Percentiles rank a stretch among this genome's conserved stretches.
Evolutionary conservation across 495 filamentous ascomycete species (phyloP).

Genomic region (Oleoguttula mirabilis): DNA sequence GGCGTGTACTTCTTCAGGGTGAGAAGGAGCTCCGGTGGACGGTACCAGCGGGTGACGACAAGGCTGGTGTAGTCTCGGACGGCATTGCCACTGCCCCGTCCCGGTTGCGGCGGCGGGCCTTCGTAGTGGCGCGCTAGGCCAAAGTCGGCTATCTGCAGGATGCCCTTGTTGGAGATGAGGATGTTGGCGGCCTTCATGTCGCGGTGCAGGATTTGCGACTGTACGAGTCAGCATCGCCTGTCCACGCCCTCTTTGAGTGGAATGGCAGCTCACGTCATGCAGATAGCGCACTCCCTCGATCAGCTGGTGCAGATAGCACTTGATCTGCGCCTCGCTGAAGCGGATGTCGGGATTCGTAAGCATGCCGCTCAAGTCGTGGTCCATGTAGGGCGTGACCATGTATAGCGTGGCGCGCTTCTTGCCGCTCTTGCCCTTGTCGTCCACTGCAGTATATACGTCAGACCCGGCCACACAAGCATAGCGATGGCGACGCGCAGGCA

Average conservation of each 20-base stretch:
- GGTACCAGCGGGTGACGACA: conserved; percentile 95
- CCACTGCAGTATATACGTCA: no score
- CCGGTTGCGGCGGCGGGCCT: conserved; percentile 64
- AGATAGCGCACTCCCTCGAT: conserved; percentile 81
- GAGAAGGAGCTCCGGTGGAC: conserved; percentile 84
- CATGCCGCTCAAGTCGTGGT: conserved; percentile 91
- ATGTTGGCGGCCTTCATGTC: conserved; percentile 99
- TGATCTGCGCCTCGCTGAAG: conserved; percentile 82
- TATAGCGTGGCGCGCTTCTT: conserved; percentile 82
- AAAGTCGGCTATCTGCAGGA: conserved; percentile 96
- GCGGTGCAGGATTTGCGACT: conserved; percentile 78
- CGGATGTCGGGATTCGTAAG: conserved; percentile 85
- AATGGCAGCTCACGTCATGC: conserved; percentile 48
- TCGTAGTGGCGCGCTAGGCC: conserved; percentile 90
- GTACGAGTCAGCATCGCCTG: no score
- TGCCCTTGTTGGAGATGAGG: conserved; percentile 85
- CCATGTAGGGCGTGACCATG: conserved; percentile 99
- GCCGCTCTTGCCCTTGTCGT: conserved; percentile 33
- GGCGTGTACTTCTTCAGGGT: conserved; percentile 81
- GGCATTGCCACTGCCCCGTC: conserved; percentile 73
- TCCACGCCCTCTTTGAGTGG: not conserved
- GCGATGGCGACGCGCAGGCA: no score
- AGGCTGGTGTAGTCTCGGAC: conserved; percentile 83
- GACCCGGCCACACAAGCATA: no score
- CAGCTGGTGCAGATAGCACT: conserved; percentile 94